Percentiles rank a stretch among this genome's conserved stretches.
Conservation (phyloP, 148 eudicot genomes). For the Nyssa sinensis region DNA sequence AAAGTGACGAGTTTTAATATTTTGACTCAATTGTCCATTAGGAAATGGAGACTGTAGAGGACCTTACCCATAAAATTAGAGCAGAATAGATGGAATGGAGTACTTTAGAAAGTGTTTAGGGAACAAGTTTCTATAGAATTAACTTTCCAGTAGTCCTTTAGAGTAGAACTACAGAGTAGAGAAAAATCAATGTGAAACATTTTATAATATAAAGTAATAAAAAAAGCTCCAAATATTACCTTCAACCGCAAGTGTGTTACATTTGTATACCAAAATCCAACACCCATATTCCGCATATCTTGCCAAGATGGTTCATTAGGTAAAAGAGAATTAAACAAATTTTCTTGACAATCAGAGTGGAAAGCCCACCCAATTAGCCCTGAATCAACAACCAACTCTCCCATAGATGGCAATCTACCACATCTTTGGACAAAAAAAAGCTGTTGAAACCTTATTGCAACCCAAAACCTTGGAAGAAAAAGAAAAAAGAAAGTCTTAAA, state of each 20-base stretch:
- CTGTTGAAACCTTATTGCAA: slow-evolving; percentile 77
- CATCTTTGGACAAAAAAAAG: slow-evolving; percentile 47
- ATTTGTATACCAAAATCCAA: slow-evolving; percentile 93
- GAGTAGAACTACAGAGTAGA: too few species aligned
- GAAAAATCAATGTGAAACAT: slow-evolving; percentile 9
- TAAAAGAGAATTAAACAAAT: slow-evolving; percentile 64
- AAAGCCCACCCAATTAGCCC: slow-evolving; percentile 80
- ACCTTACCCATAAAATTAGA: too few species aligned
- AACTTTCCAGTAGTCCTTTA: too few species aligned
- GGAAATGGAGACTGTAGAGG: too few species aligned
- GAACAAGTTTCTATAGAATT: too few species aligned
- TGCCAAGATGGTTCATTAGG: slow-evolving; percentile 81
- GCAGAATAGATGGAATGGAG: too few species aligned
- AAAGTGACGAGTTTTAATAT: too few species aligned
- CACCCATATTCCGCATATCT: slow-evolving; percentile 82
- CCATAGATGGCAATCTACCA: slow-evolving; percentile 48
- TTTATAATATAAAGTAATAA: neutral
- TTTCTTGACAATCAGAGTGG: slow-evolving; percentile 96
- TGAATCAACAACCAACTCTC: slow-evolving; percentile 63
- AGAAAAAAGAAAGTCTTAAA: neutral
- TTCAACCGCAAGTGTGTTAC: slow-evolving; percentile 66
- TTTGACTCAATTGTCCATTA: too few species aligned
- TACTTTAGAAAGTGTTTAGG: too few species aligned
- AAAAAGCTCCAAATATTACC: slow-evolving; percentile 42
- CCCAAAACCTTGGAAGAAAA: slow-evolving; percentile 71